Base-by-base conservation (phyloP, 495 filamentous ascomycete genomes). In the Tuber microsphaerosporum region DNA sequence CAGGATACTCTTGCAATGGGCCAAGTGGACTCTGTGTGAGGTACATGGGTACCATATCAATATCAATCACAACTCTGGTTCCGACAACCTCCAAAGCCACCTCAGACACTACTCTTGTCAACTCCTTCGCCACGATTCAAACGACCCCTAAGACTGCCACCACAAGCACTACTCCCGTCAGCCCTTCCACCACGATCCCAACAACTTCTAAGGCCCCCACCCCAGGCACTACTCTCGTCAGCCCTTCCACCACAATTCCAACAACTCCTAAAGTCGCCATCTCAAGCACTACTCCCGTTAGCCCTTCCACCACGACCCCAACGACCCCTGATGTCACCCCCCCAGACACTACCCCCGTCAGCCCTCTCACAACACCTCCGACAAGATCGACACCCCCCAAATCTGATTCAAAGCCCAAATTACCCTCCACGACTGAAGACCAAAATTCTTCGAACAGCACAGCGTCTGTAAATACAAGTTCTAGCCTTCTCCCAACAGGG, bases 1-100 rank as follows among this genome's bases (percentile, higher is more conserved):
- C 43, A 10, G 76, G 76, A 20, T 70, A 69, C 34, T 0, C 6
- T 20, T 77, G 76, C 51, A 22, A 75, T 45, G 22, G 42, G 3
- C 10, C 19, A 8, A 31, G 5, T 5, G 26, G 51, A 34, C 37
- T 19, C 17, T 77, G 76, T 26, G 69, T 19, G 41, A 75, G 5
- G 46, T 69, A 0, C 26, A 46, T 37, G n/a, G 22, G 37, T 37
- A 2, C 39, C 8, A n/a, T 14, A 41, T 41, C 39, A 7, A 39
- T 22, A 26, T 34, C 26, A 41, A 48, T 22, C 42, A 75, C 71
- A 34, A 19, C 3, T 20, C 6, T 12, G 26, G 22, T 34, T 20
- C 5, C 39, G 5, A 41, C 39, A 6, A 41, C 39, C 5, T 41
- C 5, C 4, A 6, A 6, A 3, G 39, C 39, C 5, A 5, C 39